Conservation (phyloP, 2,329 filamentous ascomycete species). For the Biscogniauxia mediterranea region DNA sequence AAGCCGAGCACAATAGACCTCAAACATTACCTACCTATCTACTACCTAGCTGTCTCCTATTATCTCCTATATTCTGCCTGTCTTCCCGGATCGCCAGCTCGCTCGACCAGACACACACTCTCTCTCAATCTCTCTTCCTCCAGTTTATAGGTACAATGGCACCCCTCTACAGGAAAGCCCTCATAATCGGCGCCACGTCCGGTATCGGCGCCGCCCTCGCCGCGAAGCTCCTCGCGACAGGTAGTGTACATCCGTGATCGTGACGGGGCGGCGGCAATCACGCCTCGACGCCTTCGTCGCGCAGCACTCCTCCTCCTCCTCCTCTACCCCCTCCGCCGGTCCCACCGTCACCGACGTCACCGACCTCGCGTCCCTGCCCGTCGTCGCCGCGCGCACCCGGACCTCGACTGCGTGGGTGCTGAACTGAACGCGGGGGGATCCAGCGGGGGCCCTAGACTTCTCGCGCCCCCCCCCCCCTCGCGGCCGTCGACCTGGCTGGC, state of each 20-base stretch:
- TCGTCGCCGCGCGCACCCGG: constrained; percentile 36
- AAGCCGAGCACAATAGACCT: not conserved
- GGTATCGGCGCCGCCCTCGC: constrained; percentile 49
- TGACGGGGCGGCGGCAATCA: constrained; percentile 46
- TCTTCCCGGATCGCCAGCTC: too few relatives aligned
- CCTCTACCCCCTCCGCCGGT: too few relatives aligned
- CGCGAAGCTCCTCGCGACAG: constrained; percentile 32
- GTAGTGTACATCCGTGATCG: constrained; percentile 45
- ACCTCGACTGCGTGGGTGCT: constrained; percentile 51
- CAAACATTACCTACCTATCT: not conserved
- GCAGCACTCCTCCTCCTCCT: constrained; percentile 34
- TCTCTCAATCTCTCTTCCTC: too few relatives aligned
- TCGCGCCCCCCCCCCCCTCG: constrained; percentile 40
- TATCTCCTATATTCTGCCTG: not conserved
- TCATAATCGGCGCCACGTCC: constrained; percentile 50
- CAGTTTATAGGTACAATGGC: constrained; percentile 35
- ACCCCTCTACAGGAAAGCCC: constrained; percentile 49
- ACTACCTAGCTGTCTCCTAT: not conserved
- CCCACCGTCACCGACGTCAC: constrained; percentile 40
- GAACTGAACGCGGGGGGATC: constrained; percentile 49
- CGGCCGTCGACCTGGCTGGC: constrained; percentile 38
- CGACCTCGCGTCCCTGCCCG: constrained; percentile 37
- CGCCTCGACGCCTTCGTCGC: constrained; percentile 45
- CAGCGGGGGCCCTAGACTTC: constrained; percentile 45
- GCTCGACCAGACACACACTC: not conserved